phyloP scores from a whole-genome alignment of 1,284 basidiomycete species.

The Trametes hirsuta region DNA sequence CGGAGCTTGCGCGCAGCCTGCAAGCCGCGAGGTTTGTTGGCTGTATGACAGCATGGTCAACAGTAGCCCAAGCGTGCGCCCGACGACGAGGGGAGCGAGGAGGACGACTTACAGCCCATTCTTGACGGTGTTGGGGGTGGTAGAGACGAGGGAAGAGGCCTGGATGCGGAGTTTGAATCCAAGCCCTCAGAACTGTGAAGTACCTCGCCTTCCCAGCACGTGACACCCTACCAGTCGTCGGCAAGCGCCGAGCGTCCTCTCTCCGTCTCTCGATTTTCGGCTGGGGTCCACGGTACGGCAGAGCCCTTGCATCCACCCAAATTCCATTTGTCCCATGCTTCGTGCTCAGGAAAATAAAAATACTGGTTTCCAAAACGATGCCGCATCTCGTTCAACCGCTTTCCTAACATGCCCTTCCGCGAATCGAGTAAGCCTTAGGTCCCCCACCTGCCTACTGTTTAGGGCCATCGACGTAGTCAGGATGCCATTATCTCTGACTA shows the following conservation, averaged over 20 bases:
- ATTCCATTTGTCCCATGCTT: no score
- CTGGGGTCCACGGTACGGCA: neutral
- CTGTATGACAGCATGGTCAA: conserved; percentile 40
- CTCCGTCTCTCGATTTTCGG: neutral
- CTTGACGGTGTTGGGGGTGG: conserved; percentile 57
- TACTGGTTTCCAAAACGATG: no score
- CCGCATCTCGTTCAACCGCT: no score
- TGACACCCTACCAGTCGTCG: conserved; percentile 15
- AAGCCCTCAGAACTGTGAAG: conserved; percentile 37
- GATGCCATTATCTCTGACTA: no score
- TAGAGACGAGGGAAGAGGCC: conserved; percentile 30
- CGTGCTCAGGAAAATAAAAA: no score
- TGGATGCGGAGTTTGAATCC: conserved; percentile 36
- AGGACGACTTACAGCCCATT: conserved; percentile 77
- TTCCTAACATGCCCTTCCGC: no score
- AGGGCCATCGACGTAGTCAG: no score
- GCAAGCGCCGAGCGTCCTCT: conserved; percentile 9
- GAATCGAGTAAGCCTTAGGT: no score
- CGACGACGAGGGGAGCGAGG: conserved; percentile 16
- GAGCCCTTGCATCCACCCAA: no score
- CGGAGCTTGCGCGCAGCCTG: conserved; percentile 99
- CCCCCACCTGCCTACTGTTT: no score
- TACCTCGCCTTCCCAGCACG: conserved; percentile 29
- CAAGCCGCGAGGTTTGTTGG: conserved; percentile 99
- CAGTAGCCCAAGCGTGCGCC: conserved; percentile 13